Evolutionary conservation across 306 rosid genomes (phyloP).

Genomic region (Cotoneaster glaucophyllus): DNA sequence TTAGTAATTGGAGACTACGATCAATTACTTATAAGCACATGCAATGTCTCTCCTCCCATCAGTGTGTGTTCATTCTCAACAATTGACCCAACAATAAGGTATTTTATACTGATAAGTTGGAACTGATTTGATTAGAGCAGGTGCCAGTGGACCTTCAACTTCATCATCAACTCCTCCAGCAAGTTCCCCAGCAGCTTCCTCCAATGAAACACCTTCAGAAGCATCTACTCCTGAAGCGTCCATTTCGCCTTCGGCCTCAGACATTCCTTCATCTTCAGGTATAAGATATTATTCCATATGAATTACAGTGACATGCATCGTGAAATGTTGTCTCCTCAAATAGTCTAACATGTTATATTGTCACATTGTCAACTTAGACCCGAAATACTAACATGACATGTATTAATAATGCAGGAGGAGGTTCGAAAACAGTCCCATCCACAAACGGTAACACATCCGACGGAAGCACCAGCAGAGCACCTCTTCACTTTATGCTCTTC

Average conservation of each 20-base stretch:
- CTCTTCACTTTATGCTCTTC: slow-evolving; percentile 22
- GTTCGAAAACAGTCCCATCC: slow-evolving; percentile 54
- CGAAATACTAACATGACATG: neutral
- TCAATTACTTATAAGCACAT: no score
- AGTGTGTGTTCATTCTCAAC: no score
- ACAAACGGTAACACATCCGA: slow-evolving; percentile 27
- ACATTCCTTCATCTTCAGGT: slow-evolving; percentile 38
- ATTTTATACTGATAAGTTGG: neutral
- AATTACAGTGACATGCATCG: neutral
- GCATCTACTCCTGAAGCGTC: slow-evolving; percentile 29
- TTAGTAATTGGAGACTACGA: no score
- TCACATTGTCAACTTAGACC: neutral
- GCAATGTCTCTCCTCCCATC: no score
- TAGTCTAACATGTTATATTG: neutral
- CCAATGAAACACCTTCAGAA: slow-evolving; percentile 20
- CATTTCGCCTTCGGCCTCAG: slow-evolving; percentile 40
- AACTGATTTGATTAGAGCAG: slow-evolving; percentile 9
- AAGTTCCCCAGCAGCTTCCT: slow-evolving; percentile 37
- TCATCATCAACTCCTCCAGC: slow-evolving; percentile 37
- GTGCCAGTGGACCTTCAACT: slow-evolving; percentile 33
- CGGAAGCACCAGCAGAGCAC: slow-evolving; percentile 34
- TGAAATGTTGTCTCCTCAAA: no score
- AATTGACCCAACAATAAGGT: neutral
- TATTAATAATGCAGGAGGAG: slow-evolving; percentile 27
- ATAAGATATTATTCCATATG: neutral